These are phyloP conservation scores for Populus pruinosa DNA, from an alignment of 345 rosid species.

Conservation along the genomic window DNA sequence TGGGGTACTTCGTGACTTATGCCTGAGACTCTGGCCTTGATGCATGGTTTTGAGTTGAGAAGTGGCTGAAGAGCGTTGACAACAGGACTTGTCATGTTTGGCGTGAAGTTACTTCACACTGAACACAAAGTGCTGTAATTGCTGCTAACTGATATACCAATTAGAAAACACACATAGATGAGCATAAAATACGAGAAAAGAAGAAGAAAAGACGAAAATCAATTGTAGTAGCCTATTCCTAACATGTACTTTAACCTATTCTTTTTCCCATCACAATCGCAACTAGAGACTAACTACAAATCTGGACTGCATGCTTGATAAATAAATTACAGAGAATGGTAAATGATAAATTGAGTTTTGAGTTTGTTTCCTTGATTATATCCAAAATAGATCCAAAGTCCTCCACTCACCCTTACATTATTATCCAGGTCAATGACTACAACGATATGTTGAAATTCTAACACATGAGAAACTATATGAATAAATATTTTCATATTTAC, in stretches of 20 bases:
- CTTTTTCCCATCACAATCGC: not conserved
- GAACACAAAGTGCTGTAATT: slow-evolving; percentile 96
- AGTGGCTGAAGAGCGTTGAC: slow-evolving; percentile 99
- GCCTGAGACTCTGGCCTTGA: slow-evolving; percentile 21
- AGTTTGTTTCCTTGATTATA: no score
- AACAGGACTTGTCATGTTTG: slow-evolving; percentile 84
- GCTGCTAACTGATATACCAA: slow-evolving; percentile 68
- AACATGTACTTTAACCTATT: no score
- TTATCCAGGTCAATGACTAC: no score
- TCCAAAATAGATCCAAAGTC: no score
- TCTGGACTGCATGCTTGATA: not conserved
- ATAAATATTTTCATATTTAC: no score
- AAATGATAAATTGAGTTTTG: no score
- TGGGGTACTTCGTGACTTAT: not conserved
- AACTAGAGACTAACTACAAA: not conserved
- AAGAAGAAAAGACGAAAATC: no score
- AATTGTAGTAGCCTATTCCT: not conserved
- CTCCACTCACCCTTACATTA: no score
- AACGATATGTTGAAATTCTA: no score
- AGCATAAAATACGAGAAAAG: no score
- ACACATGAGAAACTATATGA: no score
- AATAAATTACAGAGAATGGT: not conserved
- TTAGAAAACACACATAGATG: not conserved
- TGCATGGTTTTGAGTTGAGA: slow-evolving; percentile 38
- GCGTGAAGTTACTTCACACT: slow-evolving; percentile 93